phyloP scores from a whole-genome alignment of 1,284 basidiomycete species.

The Dichomitus squalens region DNA sequence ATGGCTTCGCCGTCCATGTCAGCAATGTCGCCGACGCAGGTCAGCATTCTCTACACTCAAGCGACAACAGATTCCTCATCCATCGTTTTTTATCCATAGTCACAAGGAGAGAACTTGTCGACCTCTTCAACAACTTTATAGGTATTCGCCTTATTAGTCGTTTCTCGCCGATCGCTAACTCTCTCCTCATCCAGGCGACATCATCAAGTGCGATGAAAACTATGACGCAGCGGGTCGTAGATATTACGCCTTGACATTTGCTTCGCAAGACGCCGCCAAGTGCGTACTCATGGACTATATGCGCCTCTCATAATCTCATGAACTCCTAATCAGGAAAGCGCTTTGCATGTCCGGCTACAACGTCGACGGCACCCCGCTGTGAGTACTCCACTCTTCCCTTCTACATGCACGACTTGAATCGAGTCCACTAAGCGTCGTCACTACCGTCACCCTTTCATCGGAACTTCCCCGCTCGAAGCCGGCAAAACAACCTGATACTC shows the following conservation, averaged over 20 bases:
- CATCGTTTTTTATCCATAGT: conserved; percentile 32
- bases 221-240: conserved; percentile 41
- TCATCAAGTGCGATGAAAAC: conserved; percentile 42
- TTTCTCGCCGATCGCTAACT: conserved; percentile 1
- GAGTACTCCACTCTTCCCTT: conserved; percentile 25
- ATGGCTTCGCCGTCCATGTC: conserved; percentile 44
- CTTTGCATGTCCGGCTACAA: conserved; percentile 68
- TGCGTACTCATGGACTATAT: conserved; percentile 29
- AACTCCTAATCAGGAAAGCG: conserved; percentile 49
- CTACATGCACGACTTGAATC: background rate
- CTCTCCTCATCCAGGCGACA: conserved; percentile 41
- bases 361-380: conserved; percentile 59
- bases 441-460: conserved; percentile 13
- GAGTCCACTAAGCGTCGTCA: conserved; percentile 37
- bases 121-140: conserved; percentile 58
- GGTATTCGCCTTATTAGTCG: conserved; percentile 38
- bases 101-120: conserved; percentile 51
- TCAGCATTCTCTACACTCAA: conserved; percentile 24
- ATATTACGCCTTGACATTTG: conserved; percentile 53
- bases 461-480: conserved; percentile 25
- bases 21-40: conserved; percentile 46
- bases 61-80: background rate
- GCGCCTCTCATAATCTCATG: conserved; percentile 5
- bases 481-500: conserved; percentile 48
- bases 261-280: conserved; percentile 50